A percentile compares a stretch with the other conserved stretches of the same genome.
Evolutionary conservation across 2,329 filamentous ascomycete genomes (phyloP).

Genomic region (Cordyceps cateniannulata): DNA sequence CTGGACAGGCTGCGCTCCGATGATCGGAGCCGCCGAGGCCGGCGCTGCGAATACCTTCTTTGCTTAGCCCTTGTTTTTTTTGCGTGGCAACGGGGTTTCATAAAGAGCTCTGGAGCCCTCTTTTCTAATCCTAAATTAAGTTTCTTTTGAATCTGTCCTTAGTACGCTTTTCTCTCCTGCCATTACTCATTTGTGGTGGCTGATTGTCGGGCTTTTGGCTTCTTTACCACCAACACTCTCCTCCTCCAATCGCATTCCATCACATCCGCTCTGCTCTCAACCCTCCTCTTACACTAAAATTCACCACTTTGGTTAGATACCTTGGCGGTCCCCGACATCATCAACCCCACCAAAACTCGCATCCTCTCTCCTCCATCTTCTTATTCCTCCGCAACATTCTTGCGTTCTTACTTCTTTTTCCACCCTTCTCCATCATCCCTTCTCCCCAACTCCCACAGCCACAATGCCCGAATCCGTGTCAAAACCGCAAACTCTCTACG

Average conservation of each 20-base stretch:
- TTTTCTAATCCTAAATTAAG: background rate
- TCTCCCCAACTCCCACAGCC: conserved; percentile 19
- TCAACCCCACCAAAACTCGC: conserved; percentile 8
- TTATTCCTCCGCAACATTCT: conserved; percentile 2
- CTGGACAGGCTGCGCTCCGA: conserved; percentile 20
- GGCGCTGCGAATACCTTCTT: conserved; percentile 4
- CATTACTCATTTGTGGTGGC: background rate
- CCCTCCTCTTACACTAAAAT: background rate
- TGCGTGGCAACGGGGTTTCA: conserved; percentile 6
- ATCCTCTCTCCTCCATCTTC: background rate
- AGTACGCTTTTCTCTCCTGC: background rate
- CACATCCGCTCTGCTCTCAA: background rate
- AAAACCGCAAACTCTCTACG: conserved; percentile 81
- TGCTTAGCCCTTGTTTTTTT: background rate
- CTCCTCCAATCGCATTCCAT: background rate
- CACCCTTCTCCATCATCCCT: conserved; percentile 11
- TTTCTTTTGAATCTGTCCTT: background rate
- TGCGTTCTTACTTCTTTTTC: conserved; percentile 5
- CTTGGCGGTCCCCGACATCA: background rate
- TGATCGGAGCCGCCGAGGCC: conserved; percentile 22
- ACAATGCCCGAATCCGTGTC: conserved; percentile 70
- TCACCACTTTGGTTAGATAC: background rate
- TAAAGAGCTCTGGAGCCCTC: conserved; percentile 13
- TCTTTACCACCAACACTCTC: background rate
- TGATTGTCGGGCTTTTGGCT: background rate